Percentiles rank a stretch among this genome's conserved stretches.
Conservation (phyloP, 1,139 yeast species). For the Kodamaea sp. region DNA sequence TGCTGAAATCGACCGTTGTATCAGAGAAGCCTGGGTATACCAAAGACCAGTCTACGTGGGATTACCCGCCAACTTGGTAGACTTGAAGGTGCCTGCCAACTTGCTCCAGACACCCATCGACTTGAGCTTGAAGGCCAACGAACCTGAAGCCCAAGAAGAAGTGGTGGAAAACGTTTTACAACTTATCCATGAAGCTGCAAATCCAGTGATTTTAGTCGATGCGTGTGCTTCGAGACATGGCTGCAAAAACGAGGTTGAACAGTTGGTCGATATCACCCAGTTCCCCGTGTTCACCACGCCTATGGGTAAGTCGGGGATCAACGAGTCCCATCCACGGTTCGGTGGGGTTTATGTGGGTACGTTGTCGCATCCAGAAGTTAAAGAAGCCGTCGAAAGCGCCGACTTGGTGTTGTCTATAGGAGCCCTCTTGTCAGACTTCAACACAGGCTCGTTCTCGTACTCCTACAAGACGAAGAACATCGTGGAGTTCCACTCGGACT, state of each 20-base stretch:
- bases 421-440: conserved; percentile 41
- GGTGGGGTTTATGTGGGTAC: conserved; percentile 25
- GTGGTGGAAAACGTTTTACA: conserved; percentile 31
- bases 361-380: conserved; percentile 21
- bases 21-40: conserved; percentile 36
- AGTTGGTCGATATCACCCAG: conserved; percentile 32
- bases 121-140: conserved; percentile 29
- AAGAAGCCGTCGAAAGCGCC: conserved; percentile 19
- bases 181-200: conserved; percentile 28
- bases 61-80: conserved; percentile 41
- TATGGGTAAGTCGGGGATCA: conserved; percentile 22
- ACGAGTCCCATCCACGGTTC: conserved; percentile 19
- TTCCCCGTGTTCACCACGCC: conserved; percentile 25
- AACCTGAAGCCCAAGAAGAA: conserved; percentile 32
- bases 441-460: conserved; percentile 43
- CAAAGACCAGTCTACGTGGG: conserved; percentile 43
- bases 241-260: conserved; percentile 30
- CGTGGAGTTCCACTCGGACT: conserved; percentile 42
- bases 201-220: conserved; percentile 38
- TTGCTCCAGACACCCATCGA: conserved; percentile 34
- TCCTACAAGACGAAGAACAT: conserved; percentile 38
- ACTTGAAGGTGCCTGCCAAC: conserved; percentile 31
- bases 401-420: conserved; percentile 23
- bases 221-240: conserved; percentile 40
- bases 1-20: conserved; percentile 36